These are phyloP conservation scores for Nannizziopsis arthrosporioides DNA, from an alignment of 2,329 filamentous ascomycete species.

Conservation along the genomic window DNA sequence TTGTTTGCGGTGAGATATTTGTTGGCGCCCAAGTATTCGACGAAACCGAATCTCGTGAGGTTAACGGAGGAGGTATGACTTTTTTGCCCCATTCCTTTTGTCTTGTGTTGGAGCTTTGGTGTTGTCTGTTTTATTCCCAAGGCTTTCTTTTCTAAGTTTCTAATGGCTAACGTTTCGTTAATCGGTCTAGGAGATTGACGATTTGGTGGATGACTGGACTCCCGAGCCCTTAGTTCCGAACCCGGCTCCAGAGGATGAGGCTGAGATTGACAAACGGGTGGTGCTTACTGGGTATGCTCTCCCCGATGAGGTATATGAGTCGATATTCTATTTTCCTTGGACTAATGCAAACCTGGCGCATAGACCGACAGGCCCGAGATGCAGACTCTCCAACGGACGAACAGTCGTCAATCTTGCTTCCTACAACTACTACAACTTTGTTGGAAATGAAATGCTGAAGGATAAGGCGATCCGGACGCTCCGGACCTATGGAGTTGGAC, in stretches of 20 bases:
- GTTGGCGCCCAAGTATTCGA: slow-evolving; percentile 82
- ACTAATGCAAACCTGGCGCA: neutral
- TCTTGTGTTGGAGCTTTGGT: neutral
- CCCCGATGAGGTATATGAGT: neutral
- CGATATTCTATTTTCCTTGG: neutral
- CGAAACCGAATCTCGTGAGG: slow-evolving; percentile 80
- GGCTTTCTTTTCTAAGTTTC: neutral
- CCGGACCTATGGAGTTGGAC: slow-evolving; percentile 89
- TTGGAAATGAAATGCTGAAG: slow-evolving; percentile 80
- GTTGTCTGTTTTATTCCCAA: neutral
- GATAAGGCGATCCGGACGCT: slow-evolving; percentile 91
- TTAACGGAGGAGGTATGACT: slow-evolving; percentile 61
- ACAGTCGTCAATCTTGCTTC: slow-evolving; percentile 89
- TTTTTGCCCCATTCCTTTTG: slow-evolving; percentile 8
- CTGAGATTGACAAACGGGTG: slow-evolving; percentile 72
- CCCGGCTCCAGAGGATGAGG: slow-evolving; percentile 62
- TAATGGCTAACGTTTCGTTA: neutral
- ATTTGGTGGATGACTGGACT: slow-evolving; percentile 90
- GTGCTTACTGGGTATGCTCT: slow-evolving; percentile 68
- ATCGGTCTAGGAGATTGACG: slow-evolving; percentile 66
- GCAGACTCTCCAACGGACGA: slow-evolving; percentile 75
- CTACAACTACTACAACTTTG: slow-evolving; percentile 97
- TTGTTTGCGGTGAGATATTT: slow-evolving; percentile 93
- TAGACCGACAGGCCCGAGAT: slow-evolving; percentile 79
- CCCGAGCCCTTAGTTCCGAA: slow-evolving; percentile 79